Evolutionary conservation across 768 basidiomycete genomes (phyloP).

Genomic region (Boletus insuetus): DNA sequence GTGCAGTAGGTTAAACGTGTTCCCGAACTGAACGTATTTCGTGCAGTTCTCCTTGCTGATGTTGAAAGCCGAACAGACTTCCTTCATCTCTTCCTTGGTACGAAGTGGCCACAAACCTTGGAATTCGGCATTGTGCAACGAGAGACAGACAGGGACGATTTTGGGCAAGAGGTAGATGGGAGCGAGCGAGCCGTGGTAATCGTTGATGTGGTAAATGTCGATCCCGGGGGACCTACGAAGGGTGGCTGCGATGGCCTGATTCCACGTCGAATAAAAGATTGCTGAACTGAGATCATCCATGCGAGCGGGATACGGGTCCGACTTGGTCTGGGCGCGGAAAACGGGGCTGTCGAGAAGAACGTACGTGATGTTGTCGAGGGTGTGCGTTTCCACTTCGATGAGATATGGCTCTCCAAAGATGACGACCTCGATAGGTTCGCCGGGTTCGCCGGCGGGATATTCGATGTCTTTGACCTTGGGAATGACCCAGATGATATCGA

Average conservation of each 20-base stretch:
- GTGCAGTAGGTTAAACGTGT: conserved; percentile 94
- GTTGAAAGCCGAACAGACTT: conserved; percentile 97
- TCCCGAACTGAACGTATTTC: conserved; percentile 97
- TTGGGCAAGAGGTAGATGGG: conserved; percentile 91
- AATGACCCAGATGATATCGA: conserved; percentile 90
- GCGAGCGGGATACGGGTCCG: conserved; percentile 93
- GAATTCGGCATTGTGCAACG: conserved; percentile 96
- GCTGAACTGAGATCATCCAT: conserved; percentile 97
- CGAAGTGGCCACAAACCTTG: conserved; percentile 95
- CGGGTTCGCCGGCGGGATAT: conserved; percentile 87
- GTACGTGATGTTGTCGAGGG: conserved; percentile 92
- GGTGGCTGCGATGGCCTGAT: conserved; percentile 91
- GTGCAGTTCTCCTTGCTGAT: conserved; percentile 95
- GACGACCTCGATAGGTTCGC: conserved; percentile 92
- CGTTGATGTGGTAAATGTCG: conserved; percentile 94
- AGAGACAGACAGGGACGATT: conserved; percentile 85
- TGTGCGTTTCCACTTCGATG: conserved; percentile 93
- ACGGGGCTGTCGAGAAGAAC: conserved; percentile 93
- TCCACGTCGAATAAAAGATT: conserved; percentile 98
- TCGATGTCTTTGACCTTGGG: conserved; percentile 95
- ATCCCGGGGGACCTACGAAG: conserved; percentile 83
- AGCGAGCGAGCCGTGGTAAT: conserved; percentile 92
- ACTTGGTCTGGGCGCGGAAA: conserved; percentile 94
- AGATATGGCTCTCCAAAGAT: conserved; percentile 96
- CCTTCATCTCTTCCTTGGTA: conserved; percentile 98